Conservation (phyloP, 2,329 filamentous ascomycete genomes). For the Paecilomyces niveus region DNA sequence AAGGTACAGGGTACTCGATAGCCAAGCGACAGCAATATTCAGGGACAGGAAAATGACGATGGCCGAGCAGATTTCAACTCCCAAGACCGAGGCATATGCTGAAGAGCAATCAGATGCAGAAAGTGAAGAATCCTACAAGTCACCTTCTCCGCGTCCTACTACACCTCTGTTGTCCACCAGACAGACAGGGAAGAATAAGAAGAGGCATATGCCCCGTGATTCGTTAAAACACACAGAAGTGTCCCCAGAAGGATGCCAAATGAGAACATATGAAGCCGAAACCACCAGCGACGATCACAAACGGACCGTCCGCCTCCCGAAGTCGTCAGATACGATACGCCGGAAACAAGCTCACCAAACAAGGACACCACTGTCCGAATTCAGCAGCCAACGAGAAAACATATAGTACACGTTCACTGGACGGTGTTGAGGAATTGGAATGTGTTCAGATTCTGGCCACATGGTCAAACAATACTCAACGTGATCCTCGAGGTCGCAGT, state of each 20-base stretch:
- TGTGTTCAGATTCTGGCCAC: not conserved
- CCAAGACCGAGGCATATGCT: not conserved
- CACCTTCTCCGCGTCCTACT: not conserved
- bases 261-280: not conserved
- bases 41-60: not conserved
- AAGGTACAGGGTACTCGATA: not conserved
- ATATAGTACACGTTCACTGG: not conserved
- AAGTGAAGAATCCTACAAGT: not conserved
- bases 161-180: not conserved
- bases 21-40: not conserved
- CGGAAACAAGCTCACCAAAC: not conserved
- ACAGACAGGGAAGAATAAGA: not conserved
- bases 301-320: not conserved
- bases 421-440: not conserved
- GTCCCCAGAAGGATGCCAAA: not conserved
- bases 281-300: too few species aligned
- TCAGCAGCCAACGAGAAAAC: not conserved
- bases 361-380: not conserved
- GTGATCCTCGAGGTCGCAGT: not conserved
- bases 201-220: not conserved
- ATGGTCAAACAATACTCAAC: not conserved
- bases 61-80: not conserved
- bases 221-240: not conserved
- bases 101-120: not conserved
- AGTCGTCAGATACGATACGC: not conserved